Percentiles rank a stretch among this genome's conserved stretches.
These are phyloP conservation scores for Hyphopichia fennica DNA, from an alignment of 1,139 yeast species.

Conservation along the genomic window DNA sequence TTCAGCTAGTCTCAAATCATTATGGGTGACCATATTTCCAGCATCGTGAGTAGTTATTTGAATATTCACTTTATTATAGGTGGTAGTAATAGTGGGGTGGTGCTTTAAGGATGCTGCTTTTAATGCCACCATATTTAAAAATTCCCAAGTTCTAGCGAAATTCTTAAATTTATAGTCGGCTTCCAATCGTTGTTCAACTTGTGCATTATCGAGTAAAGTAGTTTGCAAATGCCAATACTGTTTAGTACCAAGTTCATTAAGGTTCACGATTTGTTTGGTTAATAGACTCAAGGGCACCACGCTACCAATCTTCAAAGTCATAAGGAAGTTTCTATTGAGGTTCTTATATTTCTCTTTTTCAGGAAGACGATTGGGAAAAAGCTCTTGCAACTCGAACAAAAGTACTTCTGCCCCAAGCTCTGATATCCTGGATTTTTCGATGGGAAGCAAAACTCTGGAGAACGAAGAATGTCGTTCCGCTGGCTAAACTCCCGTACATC, in stretches of 20 bases:
- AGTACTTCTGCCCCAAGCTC: too few species aligned
- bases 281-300: not conserved
- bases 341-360: too few species aligned
- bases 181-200: constrained; percentile 5
- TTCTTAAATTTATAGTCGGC: constrained; percentile 44
- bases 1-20: constrained; percentile 63
- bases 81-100: constrained; percentile 69
- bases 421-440: too few species aligned
- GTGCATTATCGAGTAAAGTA: not conserved
- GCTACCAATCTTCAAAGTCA: not conserved
- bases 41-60: constrained; percentile 70
- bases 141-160: constrained; percentile 64
- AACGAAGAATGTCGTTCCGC: too few species aligned
- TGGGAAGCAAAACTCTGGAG: too few species aligned
- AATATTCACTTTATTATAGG: constrained; percentile 60
- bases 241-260: not conserved
- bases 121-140: constrained; percentile 61
- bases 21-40: constrained; percentile 49
- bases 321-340: too few species aligned
- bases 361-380: too few species aligned
- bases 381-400: too few species aligned
- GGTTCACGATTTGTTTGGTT: not conserved
- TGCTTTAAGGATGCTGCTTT: constrained; percentile 63
- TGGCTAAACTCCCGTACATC: too few species aligned
- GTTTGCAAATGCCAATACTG: not conserved